Percentiles rank a stretch among this genome's conserved stretches.
Conservation (phyloP, 75 land plant genomes). For the Pseudotsuga menziesii region DNA sequence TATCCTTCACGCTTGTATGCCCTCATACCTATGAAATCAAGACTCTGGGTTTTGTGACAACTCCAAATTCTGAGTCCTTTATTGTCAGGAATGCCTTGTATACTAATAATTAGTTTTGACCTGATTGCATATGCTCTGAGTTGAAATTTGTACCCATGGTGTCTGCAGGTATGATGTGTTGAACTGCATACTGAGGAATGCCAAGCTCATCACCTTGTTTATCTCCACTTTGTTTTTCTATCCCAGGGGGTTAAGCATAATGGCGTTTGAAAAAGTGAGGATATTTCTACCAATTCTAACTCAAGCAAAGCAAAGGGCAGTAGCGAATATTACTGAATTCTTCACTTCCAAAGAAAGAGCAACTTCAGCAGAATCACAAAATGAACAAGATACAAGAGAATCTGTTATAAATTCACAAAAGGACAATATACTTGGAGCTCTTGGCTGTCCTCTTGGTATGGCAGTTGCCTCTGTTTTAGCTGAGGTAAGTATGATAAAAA, state of each 20-base stretch:
- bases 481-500: background rate
- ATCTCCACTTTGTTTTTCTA: background rate
- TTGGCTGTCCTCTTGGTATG: conserved; percentile 2
- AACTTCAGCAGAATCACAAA: background rate
- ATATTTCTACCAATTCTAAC: background rate
- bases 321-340: background rate
- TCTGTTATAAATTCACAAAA: background rate
- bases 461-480: conserved; percentile 5
- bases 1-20: no score
- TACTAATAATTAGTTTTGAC: background rate
- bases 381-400: background rate
- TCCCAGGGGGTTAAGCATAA: background rate
- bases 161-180: conserved; percentile 3
- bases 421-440: background rate
- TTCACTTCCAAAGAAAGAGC: background rate
- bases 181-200: background rate
- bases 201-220: background rate
- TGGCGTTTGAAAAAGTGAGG: background rate
- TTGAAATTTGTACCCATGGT: background rate
- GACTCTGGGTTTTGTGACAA: no score
- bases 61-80: background rate
- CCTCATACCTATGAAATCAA: no score
- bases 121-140: background rate
- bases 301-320: background rate
- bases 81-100: background rate